Base-by-base conservation (phyloP, 164 flowering plant genomes). In the Chloranthus sessilifolius region DNA sequence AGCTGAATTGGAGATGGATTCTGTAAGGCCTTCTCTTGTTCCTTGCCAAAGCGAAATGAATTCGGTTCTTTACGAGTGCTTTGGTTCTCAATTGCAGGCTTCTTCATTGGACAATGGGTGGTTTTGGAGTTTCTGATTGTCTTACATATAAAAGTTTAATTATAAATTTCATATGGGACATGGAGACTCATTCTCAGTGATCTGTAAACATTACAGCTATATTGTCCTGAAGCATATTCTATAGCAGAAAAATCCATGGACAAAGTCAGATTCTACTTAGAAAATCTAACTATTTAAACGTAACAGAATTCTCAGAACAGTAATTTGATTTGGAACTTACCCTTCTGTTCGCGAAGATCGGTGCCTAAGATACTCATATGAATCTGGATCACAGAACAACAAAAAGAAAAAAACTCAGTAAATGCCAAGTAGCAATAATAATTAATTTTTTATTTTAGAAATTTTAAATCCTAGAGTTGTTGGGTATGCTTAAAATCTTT, bases 151-250 rank as follows among this genome's bases (percentile, higher is more conserved):
- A 59, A 74, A 19, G 77, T 82, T 47, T 88, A 87, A 60, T 75
- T 81, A 12, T 94, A 86, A 71, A 81, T 85, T 67, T 80, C 81
- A 59, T 88, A 81, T 29, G 67, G 68, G 74, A 82, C 75, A 56
- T 53, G 49, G 43, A 43, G 17, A 31, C 49, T 53, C 49, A 14
- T 53, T 43, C 43, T 43, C 38, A 87, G 75, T 56, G 95, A 73
- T 75, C 84, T 73, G 42, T 82, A 79, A 30, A 65, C 73, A 49
- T 53, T 69, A 58, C 87, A 77, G 73, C 65, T 21, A 60, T 49
- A 25, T 73, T 59, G 63, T 70, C 82, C 52, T 74, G 85, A 74
- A 84, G 83, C 90, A 89, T 85, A 49, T 74, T 81, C 82, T 81
- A 43, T 19, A 14, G n/a, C 39, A 54, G 3, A 53, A 50, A 62